These are phyloP conservation scores for Isatis tinctoria DNA, from an alignment of 345 rosid species.

Conservation along the genomic window DNA sequence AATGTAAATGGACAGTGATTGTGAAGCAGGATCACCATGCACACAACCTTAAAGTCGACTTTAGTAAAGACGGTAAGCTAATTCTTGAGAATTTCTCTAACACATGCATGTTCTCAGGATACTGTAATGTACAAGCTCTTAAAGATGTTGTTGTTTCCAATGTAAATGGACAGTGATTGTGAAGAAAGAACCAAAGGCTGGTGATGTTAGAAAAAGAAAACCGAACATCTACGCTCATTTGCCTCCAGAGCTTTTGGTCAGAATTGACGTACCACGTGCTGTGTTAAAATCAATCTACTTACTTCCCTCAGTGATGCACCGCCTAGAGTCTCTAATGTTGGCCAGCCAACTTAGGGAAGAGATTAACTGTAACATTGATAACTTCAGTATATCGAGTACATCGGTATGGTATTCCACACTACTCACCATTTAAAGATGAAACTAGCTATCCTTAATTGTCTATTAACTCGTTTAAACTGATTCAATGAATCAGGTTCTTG, in stretches of 20 bases:
- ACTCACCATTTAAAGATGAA: background rate
- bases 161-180: slow-evolving; percentile 36
- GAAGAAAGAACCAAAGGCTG: slow-evolving; percentile 34
- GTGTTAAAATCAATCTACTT: slow-evolving; percentile 61
- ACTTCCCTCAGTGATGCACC: slow-evolving; percentile 81
- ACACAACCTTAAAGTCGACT: slow-evolving; percentile 75
- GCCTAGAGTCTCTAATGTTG: slow-evolving; percentile 74
- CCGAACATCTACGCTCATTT: slow-evolving; percentile 50
- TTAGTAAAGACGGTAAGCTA: slow-evolving; percentile 56
- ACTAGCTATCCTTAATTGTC: background rate
- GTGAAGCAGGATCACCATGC: slow-evolving; percentile 90
- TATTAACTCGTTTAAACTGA: background rate
- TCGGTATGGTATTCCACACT: slow-evolving; percentile 44
- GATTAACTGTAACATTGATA: slow-evolving; percentile 43
- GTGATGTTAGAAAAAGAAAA: slow-evolving; percentile 32
- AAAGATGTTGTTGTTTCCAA: slow-evolving; percentile 1
- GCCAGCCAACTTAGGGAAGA: slow-evolving; percentile 92
- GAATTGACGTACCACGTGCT: slow-evolving; percentile 41
- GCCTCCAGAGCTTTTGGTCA: slow-evolving; percentile 84
- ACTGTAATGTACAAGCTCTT: background rate
- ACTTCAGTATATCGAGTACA: slow-evolving; percentile 50
- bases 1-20: too few species aligned
- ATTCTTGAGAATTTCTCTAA: slow-evolving; percentile 3
- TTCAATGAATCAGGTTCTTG: slow-evolving; percentile 55
- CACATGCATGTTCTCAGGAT: background rate